phyloP scores from a whole-genome alignment of 371 early-diverging fungal genomes.

The Zopfochytrium polystomum region DNA sequence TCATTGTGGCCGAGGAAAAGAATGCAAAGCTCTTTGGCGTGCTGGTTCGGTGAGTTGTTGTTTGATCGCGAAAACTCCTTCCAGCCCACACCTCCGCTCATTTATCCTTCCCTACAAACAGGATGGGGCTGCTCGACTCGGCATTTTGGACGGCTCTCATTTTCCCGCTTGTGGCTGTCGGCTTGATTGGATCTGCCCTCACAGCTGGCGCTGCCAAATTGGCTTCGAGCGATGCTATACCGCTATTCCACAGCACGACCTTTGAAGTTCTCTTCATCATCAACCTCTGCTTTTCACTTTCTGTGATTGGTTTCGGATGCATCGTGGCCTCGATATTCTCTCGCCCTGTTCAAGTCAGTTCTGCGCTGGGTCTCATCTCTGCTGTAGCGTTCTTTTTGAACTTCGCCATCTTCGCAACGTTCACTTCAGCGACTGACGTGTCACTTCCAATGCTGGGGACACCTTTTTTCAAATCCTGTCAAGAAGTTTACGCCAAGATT shows the following conservation, averaged over 20 bases:
- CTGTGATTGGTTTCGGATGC: slow-evolving; percentile 18
- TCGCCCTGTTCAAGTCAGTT: slow-evolving; percentile 21
- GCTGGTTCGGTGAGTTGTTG: slow-evolving; percentile 20
- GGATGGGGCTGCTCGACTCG: slow-evolving; percentile 31
- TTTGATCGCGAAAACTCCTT: neutral
- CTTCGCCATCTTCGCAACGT: slow-evolving; percentile 11
- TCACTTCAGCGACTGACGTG: neutral
- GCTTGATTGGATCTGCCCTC: slow-evolving; percentile 6
- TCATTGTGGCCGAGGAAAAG: slow-evolving; percentile 26
- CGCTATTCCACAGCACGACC: slow-evolving; percentile 6
- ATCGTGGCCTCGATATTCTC: slow-evolving; percentile 14
- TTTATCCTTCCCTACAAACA: neutral
- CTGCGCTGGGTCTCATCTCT: slow-evolving; percentile 15
- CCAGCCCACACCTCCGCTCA: neutral
- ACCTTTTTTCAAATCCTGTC: slow-evolving; percentile 13
- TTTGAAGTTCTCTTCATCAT: slow-evolving; percentile 25
- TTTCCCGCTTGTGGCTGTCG: slow-evolving; percentile 11
- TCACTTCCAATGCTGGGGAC: neutral
- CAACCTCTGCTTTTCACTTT: slow-evolving; percentile 20
- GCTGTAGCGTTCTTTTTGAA: slow-evolving; percentile 18
- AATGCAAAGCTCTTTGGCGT: slow-evolving; percentile 24
- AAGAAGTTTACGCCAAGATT: slow-evolving; percentile 17
- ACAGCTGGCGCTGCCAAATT: slow-evolving; percentile 17
- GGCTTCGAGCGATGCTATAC: neutral
- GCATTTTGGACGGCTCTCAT: slow-evolving; percentile 26